These are phyloP conservation scores for Rhypophila decipiens DNA, from an alignment of 495 filamentous ascomycete species.

Conservation along the genomic window DNA sequence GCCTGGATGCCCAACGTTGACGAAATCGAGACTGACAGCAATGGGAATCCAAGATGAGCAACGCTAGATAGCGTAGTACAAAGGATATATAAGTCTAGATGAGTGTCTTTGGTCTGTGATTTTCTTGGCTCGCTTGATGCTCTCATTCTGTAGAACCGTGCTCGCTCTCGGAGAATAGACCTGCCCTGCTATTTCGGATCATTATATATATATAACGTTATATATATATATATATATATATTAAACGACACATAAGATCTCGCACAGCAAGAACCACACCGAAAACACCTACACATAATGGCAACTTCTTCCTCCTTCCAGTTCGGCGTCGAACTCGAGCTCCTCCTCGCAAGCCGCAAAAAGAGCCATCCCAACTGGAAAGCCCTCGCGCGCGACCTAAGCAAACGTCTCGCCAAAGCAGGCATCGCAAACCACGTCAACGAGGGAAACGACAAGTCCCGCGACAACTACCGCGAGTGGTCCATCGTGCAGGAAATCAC, in stretches of 20 bases:
- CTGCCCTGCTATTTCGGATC: too few relatives aligned
- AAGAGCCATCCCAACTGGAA: slow-evolving; percentile 18
- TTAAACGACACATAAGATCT: not conserved
- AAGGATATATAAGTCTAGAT: too few relatives aligned
- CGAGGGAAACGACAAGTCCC: slow-evolving; percentile 15
- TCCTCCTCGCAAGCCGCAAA: slow-evolving; percentile 18
- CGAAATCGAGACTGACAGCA: too few relatives aligned
- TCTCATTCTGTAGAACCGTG: too few relatives aligned
- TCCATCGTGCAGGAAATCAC: slow-evolving; percentile 23
- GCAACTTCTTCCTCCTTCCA: slow-evolving; percentile 10
- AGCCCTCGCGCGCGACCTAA: slow-evolving; percentile 17
- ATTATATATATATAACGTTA: too few relatives aligned
- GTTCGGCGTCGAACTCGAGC: slow-evolving; percentile 26
- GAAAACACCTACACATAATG: too few relatives aligned
- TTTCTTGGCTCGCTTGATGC: too few relatives aligned
- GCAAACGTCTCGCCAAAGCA: slow-evolving; percentile 17
- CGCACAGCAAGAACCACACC: not conserved
- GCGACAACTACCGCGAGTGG: slow-evolving; percentile 23
- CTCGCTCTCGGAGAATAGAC: too few relatives aligned
- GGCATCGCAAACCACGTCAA: slow-evolving; percentile 21
- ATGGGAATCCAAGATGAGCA: too few relatives aligned
- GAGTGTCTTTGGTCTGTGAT: too few relatives aligned
- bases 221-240: not conserved
- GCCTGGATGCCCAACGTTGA: too few relatives aligned
- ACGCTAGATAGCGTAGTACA: too few relatives aligned